Conservation (phyloP, 2,329 filamentous ascomycete genomes). For the Orbilia brochopaga region DNA sequence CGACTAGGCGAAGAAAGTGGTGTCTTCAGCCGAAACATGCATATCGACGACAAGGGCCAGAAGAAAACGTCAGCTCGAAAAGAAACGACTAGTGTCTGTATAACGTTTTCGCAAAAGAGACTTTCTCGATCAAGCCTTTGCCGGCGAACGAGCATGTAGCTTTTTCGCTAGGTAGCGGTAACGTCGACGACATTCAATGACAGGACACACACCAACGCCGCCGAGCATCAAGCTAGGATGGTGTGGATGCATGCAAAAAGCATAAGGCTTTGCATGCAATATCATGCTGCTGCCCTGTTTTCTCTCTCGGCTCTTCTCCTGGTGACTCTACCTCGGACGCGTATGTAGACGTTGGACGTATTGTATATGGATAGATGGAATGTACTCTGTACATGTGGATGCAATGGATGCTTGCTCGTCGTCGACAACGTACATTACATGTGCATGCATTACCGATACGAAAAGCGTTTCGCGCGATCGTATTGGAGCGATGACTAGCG, state of each 20-base stretch:
- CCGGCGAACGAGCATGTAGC: neutral
- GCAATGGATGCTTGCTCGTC: too few species aligned
- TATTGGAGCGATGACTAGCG: neutral
- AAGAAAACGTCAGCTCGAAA: constrained; percentile 30
- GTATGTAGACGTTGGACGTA: too few species aligned
- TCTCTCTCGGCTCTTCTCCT: constrained; percentile 6
- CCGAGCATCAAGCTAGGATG: neutral
- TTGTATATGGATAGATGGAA: neutral
- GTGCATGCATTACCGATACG: constrained; percentile 21
- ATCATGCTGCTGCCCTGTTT: neutral
- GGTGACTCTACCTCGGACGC: too few species aligned
- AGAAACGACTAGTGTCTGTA: constrained; percentile 7
- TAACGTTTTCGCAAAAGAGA: constrained; percentile 8
- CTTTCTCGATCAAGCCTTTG: constrained; percentile 5
- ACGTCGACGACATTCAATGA: neutral
- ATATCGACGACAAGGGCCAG: constrained; percentile 21
- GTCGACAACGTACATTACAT: neutral
- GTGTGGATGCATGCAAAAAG: constrained; percentile 9
- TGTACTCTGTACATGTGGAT: too few species aligned
- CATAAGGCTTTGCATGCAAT: neutral
- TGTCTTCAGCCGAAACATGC: constrained; percentile 51
- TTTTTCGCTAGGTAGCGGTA: neutral
- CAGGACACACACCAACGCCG: neutral
- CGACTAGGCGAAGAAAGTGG: constrained; percentile 49
- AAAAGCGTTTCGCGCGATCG: constrained; percentile 18